Evolutionary conservation across 2,329 filamentous ascomycete species (phyloP).

Genomic region (Aspergillus awamori): DNA sequence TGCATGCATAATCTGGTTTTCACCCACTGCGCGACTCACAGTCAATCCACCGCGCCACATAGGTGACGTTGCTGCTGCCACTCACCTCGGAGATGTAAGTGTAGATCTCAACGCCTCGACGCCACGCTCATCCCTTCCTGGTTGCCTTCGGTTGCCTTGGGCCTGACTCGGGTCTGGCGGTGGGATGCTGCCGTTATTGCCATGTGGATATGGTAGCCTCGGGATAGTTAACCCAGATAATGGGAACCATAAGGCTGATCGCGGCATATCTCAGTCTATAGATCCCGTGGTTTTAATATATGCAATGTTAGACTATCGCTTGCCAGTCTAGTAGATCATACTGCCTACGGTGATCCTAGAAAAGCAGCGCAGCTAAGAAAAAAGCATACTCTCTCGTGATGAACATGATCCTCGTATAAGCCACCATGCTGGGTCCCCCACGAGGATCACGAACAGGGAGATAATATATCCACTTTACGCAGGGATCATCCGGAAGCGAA

Average conservation of each 20-base stretch:
- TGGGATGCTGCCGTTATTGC: not conserved
- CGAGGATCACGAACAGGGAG: not conserved
- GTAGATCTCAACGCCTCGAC: too few species aligned
- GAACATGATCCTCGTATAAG: not conserved
- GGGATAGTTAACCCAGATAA: not conserved
- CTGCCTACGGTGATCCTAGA: not conserved
- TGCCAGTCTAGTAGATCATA: not conserved
- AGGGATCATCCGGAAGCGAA: not conserved
- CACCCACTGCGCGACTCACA: too few species aligned
- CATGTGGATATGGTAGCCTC: not conserved
- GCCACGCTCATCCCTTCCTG: slow-evolving; percentile 32
- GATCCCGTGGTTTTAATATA: too few species aligned
- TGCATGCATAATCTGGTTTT: too few species aligned
- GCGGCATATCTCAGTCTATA: not conserved
- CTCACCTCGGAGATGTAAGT: too few species aligned
- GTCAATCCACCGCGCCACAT: too few species aligned
- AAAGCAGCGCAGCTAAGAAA: not conserved
- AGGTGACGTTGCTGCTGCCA: too few species aligned
- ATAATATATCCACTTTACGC: not conserved
- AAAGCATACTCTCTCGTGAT: not conserved
- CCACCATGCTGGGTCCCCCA: not conserved
- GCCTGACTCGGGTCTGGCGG: not conserved
- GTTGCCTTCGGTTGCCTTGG: slow-evolving; percentile 47
- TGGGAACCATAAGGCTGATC: not conserved
- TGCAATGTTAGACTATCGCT: not conserved